Evolutionary conservation across 1,139 yeast species (phyloP), one percentile per base, ranked within the genome.

Genomic region (Candida frijolesensis): DNA sequence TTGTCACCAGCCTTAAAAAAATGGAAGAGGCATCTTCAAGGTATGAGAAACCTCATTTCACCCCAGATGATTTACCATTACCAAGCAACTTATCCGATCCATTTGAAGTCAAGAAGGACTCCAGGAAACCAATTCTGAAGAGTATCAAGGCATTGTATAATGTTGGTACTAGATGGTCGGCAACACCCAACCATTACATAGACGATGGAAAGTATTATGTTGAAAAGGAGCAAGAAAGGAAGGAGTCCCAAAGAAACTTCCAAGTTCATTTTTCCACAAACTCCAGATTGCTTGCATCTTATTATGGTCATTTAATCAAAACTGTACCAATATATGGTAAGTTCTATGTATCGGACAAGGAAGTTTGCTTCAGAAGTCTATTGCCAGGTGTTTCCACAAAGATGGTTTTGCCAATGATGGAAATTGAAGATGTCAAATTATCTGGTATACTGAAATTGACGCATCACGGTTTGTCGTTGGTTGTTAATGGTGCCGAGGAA

Each of bases 271-370:
- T 92, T 60, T 82, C 94, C 0, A 69, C 90, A 11, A 67, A 74
- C 2, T 83, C 81, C 44, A 64, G 65, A 7, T 71, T 92, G 50
- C 67, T 85, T 0, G 85, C 96, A 0, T 78, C 90, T 1, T 92
- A 89, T 61, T 85, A 82, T 60, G 79, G 88, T 7, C 89, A 89
- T 65, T 66, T 91, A 29, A 84, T 81, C 54, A 80, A 87, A 55
- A 80, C 87, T 2, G 68, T 89, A 15, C 96, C 97, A 0, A 73
- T 86, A 4, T 89, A 88, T 67, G 98, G 98, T 2, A 89, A 89
- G 62, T 62, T 92, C 2, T 90, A 90, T 60, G 62, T 92, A 16
- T 89, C 96, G 1, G 74, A 78, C 25, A 76, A 75, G 35, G 82
- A 78, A 54, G 63, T 92, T 15, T 91, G 97, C 56, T 92, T 88